A percentile compares a stretch with the other conserved stretches of the same genome.
These are phyloP conservation scores for Roridomyces roridus DNA, from an alignment of 768 basidiomycete genomes.

Conservation along the genomic window DNA sequence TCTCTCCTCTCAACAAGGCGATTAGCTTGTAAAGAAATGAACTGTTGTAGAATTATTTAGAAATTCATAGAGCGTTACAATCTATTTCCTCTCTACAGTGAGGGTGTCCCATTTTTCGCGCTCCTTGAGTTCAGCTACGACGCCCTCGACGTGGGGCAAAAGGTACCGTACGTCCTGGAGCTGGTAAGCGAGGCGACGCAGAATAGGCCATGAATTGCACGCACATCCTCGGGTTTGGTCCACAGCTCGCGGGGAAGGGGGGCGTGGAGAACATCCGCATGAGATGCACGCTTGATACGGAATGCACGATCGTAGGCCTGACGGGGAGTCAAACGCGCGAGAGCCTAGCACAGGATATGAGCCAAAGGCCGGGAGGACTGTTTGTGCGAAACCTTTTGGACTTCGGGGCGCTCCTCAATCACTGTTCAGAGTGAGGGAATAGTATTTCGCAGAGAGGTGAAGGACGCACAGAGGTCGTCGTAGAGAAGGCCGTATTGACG, in stretches of 20 bases:
- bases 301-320: slow-evolving; percentile 90
- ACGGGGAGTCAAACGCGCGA: slow-evolving; percentile 77
- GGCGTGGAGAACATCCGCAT: slow-evolving; percentile 79
- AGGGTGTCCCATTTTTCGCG: slow-evolving; percentile 82
- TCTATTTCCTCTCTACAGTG: slow-evolving; percentile 64
- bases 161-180: slow-evolving; percentile 90
- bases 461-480: slow-evolving; percentile 87
- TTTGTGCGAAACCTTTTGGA: slow-evolving; percentile 68
- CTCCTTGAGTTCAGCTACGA: slow-evolving; percentile 79
- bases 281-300: slow-evolving; percentile 86
- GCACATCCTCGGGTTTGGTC: slow-evolving; percentile 77
- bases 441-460: slow-evolving; percentile 13
- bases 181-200: slow-evolving; percentile 2
- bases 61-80: slow-evolving; percentile 13
- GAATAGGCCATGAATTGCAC: slow-evolving; percentile 4
- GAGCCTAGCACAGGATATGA: slow-evolving; percentile 59
- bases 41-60: slow-evolving; percentile 21
- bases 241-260: slow-evolving; percentile 84
- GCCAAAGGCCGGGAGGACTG: not conserved
- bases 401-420: slow-evolving; percentile 76
- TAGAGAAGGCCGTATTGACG: slow-evolving; percentile 89
- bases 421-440: slow-evolving; percentile 47
- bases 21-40: slow-evolving; percentile 42
- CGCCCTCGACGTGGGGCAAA: slow-evolving; percentile 73
- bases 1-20: slow-evolving; percentile 83